These are phyloP conservation scores for Aspergillus latus DNA, from an alignment of 2,329 filamentous ascomycete genomes.

Conservation along the genomic window DNA sequence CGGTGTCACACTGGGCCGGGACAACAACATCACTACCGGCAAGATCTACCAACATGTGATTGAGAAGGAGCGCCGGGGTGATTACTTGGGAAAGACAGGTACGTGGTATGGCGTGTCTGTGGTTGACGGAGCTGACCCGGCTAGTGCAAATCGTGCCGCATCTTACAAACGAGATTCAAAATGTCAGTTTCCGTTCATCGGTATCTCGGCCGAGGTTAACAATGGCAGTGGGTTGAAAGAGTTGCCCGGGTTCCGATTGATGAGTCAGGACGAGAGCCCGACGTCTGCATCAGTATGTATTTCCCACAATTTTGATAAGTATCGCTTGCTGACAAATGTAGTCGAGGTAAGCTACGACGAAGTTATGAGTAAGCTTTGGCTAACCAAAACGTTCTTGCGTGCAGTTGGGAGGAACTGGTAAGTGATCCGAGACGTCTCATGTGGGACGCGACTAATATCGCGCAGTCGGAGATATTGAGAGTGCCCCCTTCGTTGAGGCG, in stretches of 20 bases:
- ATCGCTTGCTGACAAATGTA: too few species aligned
- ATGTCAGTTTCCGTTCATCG: conserved; percentile 35
- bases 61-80: conserved; percentile 66
- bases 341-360: too few species aligned
- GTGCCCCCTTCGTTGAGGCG: conserved; percentile 83
- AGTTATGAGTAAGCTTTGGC: too few species aligned
- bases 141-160: conserved; percentile 85
- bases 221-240: conserved; percentile 68
- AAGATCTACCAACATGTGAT: conserved; percentile 94
- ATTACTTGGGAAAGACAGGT: conserved; percentile 79
- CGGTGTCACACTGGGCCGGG: conserved; percentile 73
- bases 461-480: conserved; percentile 71
- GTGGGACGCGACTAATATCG: too few species aligned
- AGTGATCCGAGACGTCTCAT: too few species aligned
- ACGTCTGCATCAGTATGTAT: conserved; percentile 72
- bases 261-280: conserved; percentile 75
- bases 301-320: too few species aligned
- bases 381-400: not conserved
- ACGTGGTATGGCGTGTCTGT: not conserved
- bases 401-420: not conserved
- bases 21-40: conserved; percentile 96
- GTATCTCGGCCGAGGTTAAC: too few species aligned
- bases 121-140: conserved; percentile 4
- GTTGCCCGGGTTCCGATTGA: conserved; percentile 86
- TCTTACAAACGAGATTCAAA: conserved; percentile 85